Evolutionary conservation across 495 filamentous ascomycete species (phyloP), one percentile per base, ranked within the genome.

Genomic region (Hypoxylon lenormandii): DNA sequence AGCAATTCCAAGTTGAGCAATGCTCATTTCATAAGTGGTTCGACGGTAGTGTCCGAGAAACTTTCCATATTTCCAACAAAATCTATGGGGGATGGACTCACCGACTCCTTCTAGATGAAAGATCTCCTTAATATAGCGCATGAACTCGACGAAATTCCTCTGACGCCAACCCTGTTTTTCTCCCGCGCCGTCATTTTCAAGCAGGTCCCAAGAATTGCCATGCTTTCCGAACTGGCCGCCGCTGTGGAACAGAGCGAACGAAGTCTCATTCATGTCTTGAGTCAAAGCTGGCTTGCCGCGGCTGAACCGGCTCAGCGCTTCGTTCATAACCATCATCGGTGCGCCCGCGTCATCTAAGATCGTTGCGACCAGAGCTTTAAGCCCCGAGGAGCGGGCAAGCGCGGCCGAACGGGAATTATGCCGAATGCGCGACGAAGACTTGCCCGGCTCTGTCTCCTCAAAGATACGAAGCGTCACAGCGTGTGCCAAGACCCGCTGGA

Each of bases 261-360:
- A 62, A 6, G 74, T 70, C 57, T 77, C 71, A 30, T 63, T 66
- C 64, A 72, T 57, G 15, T 73, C 49, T 36, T 74, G 70, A 1
- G 74, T 64, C 16, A 74, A 33, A 7, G 66, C 63, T n/a, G 61
- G 46, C 43, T 70, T 76, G 0, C 67, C 73, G 5, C 69, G 63
- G 13, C 65, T 60, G 13, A 70, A 76, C 48, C 66, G 68, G 13
- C 65, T 38, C 33, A 76, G 53, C 3, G 75, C 69, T 42, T 56
- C 53, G 13, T 63, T 91, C 46, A 81, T 79, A 16, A 90, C 87
- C 36, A 87, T 90, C 73, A 87, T 82, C 5, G 89, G 89, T 36
- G 90, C 61, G 87, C 91, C 75, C 81, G 89, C 59, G 87, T 91
- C 69, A 88, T 92, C 61, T 84, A 92, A 71, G 76, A 82, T n/a